Evolutionary conservation across 805 yeast species (phyloP), one percentile per base, ranked within the genome.

Genomic region (Zygoascus bituminiphila): DNA sequence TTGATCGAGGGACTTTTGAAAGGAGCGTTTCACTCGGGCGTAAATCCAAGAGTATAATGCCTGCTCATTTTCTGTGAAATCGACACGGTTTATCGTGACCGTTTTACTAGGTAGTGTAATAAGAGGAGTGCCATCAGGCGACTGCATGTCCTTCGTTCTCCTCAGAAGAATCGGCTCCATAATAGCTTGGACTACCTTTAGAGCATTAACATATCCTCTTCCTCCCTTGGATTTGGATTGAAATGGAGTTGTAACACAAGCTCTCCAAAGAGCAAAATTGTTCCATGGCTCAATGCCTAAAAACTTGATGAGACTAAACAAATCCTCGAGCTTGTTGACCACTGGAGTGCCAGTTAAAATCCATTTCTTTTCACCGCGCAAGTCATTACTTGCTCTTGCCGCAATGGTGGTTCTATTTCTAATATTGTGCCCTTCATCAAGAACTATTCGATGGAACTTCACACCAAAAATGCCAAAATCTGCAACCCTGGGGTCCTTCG

Each of bases 351-450:
- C 98, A 0, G 97, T 88, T 42, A 91, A 69, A 2, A 84, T 72
- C 98, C 98, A 89, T 51, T 79, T 78, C 44, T 93, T 71, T 17
- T 72, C 69, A 57, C 86, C 79, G 8, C 66, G 58, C n/a, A 89
- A 60, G 20, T 77, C 83, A 63, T 77, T 78, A 6, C 88, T 74
- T 0, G 97, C 84, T 54, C 80, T 82, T 0, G 96, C 80, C 0
- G 95, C 82, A 50, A 82, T 82, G 1, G 95, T 81, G 42, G 75
- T 68, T 57, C 89, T 72, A 62, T 88, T 89, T 59, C 95, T 73
- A 50, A 89, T 89, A 22, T 76, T 84, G 61, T 91, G 98, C 8
- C 93, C 97, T 64, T 89, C 98, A 65, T 89, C 97, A 8, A 91
- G 61, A 0, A 86, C 82, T 2, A 89, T 68, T 44, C 98, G 72